phyloP scores from a whole-genome alignment of 1,284 basidiomycete genomes.

The Rhodofomes roseus region DNA sequence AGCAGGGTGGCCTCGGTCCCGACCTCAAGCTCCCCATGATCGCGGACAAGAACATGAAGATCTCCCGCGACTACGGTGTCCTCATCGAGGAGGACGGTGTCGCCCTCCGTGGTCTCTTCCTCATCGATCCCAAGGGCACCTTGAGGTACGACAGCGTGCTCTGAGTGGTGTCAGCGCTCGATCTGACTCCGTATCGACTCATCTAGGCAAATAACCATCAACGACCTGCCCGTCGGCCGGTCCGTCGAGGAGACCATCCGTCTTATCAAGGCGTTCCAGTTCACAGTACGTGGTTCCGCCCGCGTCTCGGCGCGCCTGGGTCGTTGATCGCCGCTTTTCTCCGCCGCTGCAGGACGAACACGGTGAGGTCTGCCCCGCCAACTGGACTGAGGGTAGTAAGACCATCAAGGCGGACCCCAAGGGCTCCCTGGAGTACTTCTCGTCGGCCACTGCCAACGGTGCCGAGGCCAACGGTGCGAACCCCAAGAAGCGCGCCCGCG shows the following conservation, averaged over 20 bases:
- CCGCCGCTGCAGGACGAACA: constrained; percentile 60
- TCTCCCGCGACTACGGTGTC: constrained; percentile 78
- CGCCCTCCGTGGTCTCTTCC: constrained; percentile 82
- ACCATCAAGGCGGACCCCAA: constrained; percentile 78
- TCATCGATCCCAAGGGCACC: constrained; percentile 86
- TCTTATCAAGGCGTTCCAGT: constrained; percentile 89
- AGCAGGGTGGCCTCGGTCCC: constrained; percentile 84
- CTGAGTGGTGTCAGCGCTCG: constrained; percentile 1
- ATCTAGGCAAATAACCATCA: constrained; percentile 76
- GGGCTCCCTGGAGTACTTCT: constrained; percentile 76
- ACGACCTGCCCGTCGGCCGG: constrained; percentile 88
- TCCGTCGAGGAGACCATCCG: constrained; percentile 89
- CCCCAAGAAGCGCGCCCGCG: constrained; percentile 32
- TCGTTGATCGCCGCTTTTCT: background rate
- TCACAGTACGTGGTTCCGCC: constrained; percentile 50
- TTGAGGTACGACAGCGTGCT: constrained; percentile 45
- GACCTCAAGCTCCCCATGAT: constrained; percentile 78
- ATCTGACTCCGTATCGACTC: background rate
- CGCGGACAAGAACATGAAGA: constrained; percentile 67
- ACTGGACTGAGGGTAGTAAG: constrained; percentile 75
- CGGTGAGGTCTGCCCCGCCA: constrained; percentile 88
- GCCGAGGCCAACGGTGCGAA: constrained; percentile 28
- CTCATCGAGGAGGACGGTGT: constrained; percentile 84
- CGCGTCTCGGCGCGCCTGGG: background rate
- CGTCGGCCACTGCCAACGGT: constrained; percentile 26